These are phyloP conservation scores for Starmerella lactis-condensi DNA, from an alignment of 805 yeast species.

Conservation along the genomic window DNA sequence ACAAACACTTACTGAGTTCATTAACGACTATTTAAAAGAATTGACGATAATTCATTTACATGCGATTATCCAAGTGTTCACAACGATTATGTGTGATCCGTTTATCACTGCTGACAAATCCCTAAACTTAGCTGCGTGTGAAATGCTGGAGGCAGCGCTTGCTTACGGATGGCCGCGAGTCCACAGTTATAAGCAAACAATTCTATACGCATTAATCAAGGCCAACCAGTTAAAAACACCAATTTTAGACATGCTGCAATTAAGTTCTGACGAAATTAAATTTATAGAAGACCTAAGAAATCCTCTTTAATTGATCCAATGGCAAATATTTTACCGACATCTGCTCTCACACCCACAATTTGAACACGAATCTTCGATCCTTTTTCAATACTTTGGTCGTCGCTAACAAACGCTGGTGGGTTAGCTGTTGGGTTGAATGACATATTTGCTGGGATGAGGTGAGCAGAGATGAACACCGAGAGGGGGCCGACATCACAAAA, in stretches of 20 bases:
- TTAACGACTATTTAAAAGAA: slow-evolving; percentile 9
- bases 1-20: slow-evolving; percentile 6
- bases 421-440: slow-evolving; percentile 83
- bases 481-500: slow-evolving; percentile 97
- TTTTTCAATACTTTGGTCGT: slow-evolving; percentile 86
- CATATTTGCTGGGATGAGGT: slow-evolving; percentile 87
- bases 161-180: slow-evolving; percentile 18
- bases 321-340: slow-evolving; percentile 91
- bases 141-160: slow-evolving; percentile 9
- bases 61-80: slow-evolving; percentile 14
- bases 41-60: slow-evolving; percentile 16
- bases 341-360: slow-evolving; percentile 92
- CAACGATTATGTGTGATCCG: slow-evolving; percentile 19
- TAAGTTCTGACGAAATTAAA: slow-evolving; percentile 4
- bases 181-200: slow-evolving; percentile 16
- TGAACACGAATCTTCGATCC: slow-evolving; percentile 86
- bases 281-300: slow-evolving; percentile 68
- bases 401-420: slow-evolving; percentile 94
- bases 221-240: slow-evolving; percentile 10
- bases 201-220: slow-evolving; percentile 16
- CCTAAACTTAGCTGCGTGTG: slow-evolving; percentile 11
- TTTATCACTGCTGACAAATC: slow-evolving; percentile 14
- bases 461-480: slow-evolving; percentile 85
- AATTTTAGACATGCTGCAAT: slow-evolving; percentile 6
- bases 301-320: slow-evolving; percentile 97